Base-by-base conservation (phyloP, 306 rosid genomes). In the Casuarina glauca region DNA sequence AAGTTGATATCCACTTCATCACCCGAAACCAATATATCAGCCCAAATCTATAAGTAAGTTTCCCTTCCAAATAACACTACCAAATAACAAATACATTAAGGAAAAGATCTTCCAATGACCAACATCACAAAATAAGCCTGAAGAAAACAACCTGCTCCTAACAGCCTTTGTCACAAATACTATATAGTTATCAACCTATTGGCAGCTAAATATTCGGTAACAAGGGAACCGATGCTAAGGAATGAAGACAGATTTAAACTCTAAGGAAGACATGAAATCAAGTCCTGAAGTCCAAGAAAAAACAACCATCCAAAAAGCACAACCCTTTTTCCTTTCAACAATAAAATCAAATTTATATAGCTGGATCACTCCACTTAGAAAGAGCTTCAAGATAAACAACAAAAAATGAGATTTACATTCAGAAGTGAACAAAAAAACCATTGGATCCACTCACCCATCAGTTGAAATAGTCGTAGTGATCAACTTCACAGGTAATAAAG, bases 401-500 rank as follows among this genome's bases (percentile, higher is more conserved):
- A 41, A 66, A 61, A 62, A 12, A 38, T 36, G 69, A 36, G 69
- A 0, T 36, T 38, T 44, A 62, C 15, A 9, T 53, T 78, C 55
- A 64, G 54, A 15, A 41, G 41, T 52, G 15, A 16, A 62, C 9
- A 19, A 36, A 9, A 48, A 52, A 49, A 54, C 10, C 15, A 15
- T 39, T 39, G 44, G 7, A 76, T 51, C 50, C 63, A 79, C 98
- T 82, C 81, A 96, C 99, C 98, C 99, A 80, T 91, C 97, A 48
- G 91, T 82, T 52, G 97, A 91, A 73, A 74, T 71, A 80, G 64
- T 87, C 58, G 93, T 55, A 15, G 81, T 68, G 17, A 43, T 78
- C 83, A 93, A 84, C 93, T 91, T 96, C 82, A 89, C 92, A 1
- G 99, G 98, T 61, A 26, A 70, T 77, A 93, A 75, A 75, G 98